A percentile compares a stretch with the other conserved stretches of the same genome.
Conservation (phyloP, 2,329 filamentous ascomycete genomes). For the Phaeophleospora eucalypticola region DNA sequence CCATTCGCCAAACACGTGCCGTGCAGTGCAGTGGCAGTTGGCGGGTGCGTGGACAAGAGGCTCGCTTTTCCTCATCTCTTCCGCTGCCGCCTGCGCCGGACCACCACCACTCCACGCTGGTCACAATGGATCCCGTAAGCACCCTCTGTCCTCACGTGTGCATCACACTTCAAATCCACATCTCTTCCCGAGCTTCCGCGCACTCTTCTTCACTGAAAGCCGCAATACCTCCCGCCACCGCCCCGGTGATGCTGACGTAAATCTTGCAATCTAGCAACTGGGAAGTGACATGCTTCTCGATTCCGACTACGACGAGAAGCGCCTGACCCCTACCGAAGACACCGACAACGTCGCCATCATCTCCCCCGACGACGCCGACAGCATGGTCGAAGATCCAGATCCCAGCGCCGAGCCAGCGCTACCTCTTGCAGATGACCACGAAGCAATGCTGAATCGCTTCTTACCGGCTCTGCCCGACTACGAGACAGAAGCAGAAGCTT, state of each 20-base stretch:
- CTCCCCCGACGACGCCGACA: slow-evolving; percentile 52
- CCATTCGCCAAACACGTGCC: too few species aligned
- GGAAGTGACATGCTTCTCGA: slow-evolving; percentile 62
- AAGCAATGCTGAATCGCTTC: slow-evolving; percentile 78
- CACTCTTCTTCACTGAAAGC: neutral
- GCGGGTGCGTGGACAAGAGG: too few species aligned
- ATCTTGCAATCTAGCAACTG: slow-evolving; percentile 39
- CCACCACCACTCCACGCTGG: neutral
- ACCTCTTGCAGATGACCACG: slow-evolving; percentile 59
- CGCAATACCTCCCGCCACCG: neutral
- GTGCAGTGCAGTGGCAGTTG: too few species aligned
- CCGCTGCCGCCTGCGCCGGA: slow-evolving; percentile 1
- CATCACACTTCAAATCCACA: neutral
- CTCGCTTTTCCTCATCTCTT: neutral
- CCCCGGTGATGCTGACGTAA: slow-evolving; percentile 21
- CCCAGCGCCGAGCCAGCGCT: slow-evolving; percentile 39
- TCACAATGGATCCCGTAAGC: slow-evolving; percentile 1
- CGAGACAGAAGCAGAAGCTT: slow-evolving; percentile 69
- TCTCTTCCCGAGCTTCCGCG: neutral
- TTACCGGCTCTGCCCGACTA: slow-evolving; percentile 75
- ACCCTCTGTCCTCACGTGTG: neutral
- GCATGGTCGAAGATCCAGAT: slow-evolving; percentile 51
- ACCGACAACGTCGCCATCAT: slow-evolving; percentile 54
- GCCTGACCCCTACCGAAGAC: slow-evolving; percentile 38
- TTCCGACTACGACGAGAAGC: slow-evolving; percentile 59